Evolutionary conservation across 1,284 basidiomycete species (phyloP).

Genomic region (Cutaneotrichosporon curvatum): DNA sequence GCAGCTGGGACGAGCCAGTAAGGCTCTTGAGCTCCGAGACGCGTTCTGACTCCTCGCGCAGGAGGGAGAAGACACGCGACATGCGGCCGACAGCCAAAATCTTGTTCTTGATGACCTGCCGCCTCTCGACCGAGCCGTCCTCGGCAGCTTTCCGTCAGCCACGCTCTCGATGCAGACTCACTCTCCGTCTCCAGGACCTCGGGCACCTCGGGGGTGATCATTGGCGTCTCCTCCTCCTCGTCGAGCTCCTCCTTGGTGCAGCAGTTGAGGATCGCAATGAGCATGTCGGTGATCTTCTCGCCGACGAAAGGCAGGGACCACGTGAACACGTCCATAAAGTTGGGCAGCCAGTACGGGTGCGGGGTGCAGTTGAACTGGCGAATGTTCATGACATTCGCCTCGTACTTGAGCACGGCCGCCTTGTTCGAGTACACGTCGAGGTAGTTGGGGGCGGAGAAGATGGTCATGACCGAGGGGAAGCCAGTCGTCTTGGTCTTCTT

Average conservation of each 20-base stretch:
- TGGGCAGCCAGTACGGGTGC: constrained; percentile 94
- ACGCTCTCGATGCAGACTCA: background rate
- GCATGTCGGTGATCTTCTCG: constrained; percentile 96
- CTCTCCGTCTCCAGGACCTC: constrained; percentile 25
- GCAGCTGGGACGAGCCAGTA: constrained; percentile 67
- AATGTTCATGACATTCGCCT: constrained; percentile 87
- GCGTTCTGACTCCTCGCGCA: constrained; percentile 97
- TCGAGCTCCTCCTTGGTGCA: constrained; percentile 92
- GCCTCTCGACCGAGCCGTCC: constrained; percentile 63
- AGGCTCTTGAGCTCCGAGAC: constrained; percentile 95
- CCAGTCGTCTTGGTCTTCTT: constrained; percentile 89
- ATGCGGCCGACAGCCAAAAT: constrained; percentile 96
- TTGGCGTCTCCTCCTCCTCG: constrained; percentile 58
- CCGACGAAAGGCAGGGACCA: constrained; percentile 99
- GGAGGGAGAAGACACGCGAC: constrained; percentile 88
- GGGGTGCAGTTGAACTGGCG: constrained; percentile 91
- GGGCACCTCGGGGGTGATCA: constrained; percentile 39
- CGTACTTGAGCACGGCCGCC: constrained; percentile 92
- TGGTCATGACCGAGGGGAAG: constrained; percentile 89
- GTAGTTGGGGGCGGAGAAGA: constrained; percentile 93
- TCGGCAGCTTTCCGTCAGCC: constrained; percentile 15
- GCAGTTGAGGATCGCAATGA: constrained; percentile 86
- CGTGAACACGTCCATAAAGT: constrained; percentile 99
- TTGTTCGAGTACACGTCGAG: constrained; percentile 96
- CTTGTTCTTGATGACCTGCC: constrained; percentile 91